Evolutionary conservation across 768 basidiomycete species (phyloP).

Genomic region (Suillus weaverae): DNA sequence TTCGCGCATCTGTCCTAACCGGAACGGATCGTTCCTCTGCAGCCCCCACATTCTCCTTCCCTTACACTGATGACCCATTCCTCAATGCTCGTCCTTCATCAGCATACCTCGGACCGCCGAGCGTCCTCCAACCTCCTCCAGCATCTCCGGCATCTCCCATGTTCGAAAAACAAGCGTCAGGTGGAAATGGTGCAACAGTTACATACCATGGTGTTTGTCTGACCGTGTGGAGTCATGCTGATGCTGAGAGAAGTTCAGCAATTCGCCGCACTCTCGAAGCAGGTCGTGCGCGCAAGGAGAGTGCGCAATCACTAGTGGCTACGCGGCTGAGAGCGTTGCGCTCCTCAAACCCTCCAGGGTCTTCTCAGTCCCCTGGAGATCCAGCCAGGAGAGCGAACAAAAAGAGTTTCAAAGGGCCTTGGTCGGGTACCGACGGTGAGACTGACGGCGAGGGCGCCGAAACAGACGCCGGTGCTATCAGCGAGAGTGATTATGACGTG

Average conservation of each 20-base stretch:
- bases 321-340: slow-evolving; percentile 68
- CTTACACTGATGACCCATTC: slow-evolving; percentile 77
- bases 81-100: slow-evolving; percentile 67
- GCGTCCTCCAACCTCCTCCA: slow-evolving; percentile 47
- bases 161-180: slow-evolving; percentile 30
- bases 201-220: slow-evolving; percentile 91
- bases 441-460: slow-evolving; percentile 72
- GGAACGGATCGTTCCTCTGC: slow-evolving; percentile 63
- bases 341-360: slow-evolving; percentile 47
- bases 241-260: slow-evolving; percentile 80
- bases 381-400: slow-evolving; percentile 60
- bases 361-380: slow-evolving; percentile 46
- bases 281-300: slow-evolving; percentile 75
- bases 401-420: slow-evolving; percentile 64
- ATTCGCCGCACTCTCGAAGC: slow-evolving; percentile 84
- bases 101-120: slow-evolving; percentile 78
- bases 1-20: slow-evolving; percentile 75
- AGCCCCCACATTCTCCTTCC: slow-evolving; percentile 65
- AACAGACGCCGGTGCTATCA: slow-evolving; percentile 72
- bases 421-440: slow-evolving; percentile 66
- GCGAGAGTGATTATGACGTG: slow-evolving; percentile 85
- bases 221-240: slow-evolving; percentile 95
- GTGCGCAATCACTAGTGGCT: slow-evolving; percentile 69
- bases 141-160: slow-evolving; percentile 24
- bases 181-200: slow-evolving; percentile 45